Percentiles rank a stretch among this genome's conserved stretches.
phyloP scores from a whole-genome alignment of 129 eudicot genomes.

The Pittosporum tobira region DNA sequence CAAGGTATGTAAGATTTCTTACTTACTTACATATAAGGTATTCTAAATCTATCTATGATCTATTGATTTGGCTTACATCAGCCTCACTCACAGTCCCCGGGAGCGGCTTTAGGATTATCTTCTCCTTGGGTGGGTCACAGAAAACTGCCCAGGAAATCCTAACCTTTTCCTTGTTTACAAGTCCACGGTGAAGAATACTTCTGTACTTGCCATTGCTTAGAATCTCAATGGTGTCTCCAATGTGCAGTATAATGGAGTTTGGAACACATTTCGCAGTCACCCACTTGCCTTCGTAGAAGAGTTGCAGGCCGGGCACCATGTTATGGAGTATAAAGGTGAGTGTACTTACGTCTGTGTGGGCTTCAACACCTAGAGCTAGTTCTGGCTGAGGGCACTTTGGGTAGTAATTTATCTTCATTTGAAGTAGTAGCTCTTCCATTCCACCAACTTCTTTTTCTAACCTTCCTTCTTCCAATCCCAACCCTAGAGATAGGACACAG shows the following conservation, averaged over 20 bases:
- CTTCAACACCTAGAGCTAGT: conserved; percentile 94
- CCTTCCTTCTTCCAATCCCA: conserved; percentile 68
- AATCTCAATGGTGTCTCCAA: conserved; percentile 89
- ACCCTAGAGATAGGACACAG: conserved; percentile 47
- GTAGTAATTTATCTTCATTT: conserved; percentile 83
- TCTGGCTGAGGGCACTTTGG: conserved; percentile 98
- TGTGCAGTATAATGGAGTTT: conserved; percentile 67
- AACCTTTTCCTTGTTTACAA: conserved; percentile 90
- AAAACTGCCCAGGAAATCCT: conserved; percentile 94
- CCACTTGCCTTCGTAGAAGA: conserved; percentile 66
- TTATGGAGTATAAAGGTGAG: conserved; percentile 93
- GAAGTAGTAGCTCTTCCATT: conserved; percentile 55
- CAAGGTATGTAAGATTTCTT: too few species aligned
- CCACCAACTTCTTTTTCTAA: conserved; percentile 88
- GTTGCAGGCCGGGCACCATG: conserved; percentile 95
- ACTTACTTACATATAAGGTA: too few species aligned
- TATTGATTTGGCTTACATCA: too few species aligned
- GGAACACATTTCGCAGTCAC: conserved; percentile 92
- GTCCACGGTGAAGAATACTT: conserved; percentile 84
- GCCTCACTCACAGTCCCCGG: conserved; percentile 68
- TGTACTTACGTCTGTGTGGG: conserved; percentile 88
- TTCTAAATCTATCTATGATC: too few species aligned
- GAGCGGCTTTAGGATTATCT: conserved; percentile 68
- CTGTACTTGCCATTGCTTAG: conserved; percentile 90
- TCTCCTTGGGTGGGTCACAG: conserved; percentile 92